Base-by-base conservation (phyloP, 441 rosid genomes). In the Populus tomentosa region DNA sequence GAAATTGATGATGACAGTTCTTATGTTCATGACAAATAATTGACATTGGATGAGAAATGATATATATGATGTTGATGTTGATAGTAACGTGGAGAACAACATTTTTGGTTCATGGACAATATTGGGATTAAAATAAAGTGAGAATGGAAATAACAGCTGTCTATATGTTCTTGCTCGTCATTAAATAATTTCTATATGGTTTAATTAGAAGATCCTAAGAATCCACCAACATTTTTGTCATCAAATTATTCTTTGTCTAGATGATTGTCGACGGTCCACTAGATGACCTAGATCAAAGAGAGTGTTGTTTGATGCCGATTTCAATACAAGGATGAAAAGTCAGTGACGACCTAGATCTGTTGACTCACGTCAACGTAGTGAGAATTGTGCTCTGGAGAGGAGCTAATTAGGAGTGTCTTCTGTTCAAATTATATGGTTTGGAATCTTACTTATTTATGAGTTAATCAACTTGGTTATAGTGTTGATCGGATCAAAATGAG, bases 221-320 rank as follows among this genome's bases (percentile, higher is more conserved):
- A 85, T 81, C 82, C 75, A 85, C 59, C 68, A 77, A 61, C 78
- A 73, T 62, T 78, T 80, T 77, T 42, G 26, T 62, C 65, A 73
- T 56, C 79, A 84, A 69, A 80, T 76, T 81, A 83, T 85, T 87
- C 83, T 80, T 59, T 83, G 76, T 85, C 70, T 77, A 35, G 80
- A 82, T 76, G 80, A 78, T 81, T 77, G 88, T 80, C 75, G 82
- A 80, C 86, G 67, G 78, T 70, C 80, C 76, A 35, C 75, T 62
- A 68, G 79, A 78, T 84, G 28, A 26, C 28, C 28, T 26, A 26
- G 28, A 82, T 82, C 83, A 61, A 78, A 5, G 65, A 11, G 68
- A 11, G 68, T 67, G 79, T 81, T 81, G 72, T 81, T 71, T 69
- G 42, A 46, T 62, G 66, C 38, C 35, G 78, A 83, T 80, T 69